A percentile compares a stretch with the other conserved stretches of the same genome.
phyloP scores from a whole-genome alignment of 352 stramenopile genomes.

The Pythium rishiriense region DNA sequence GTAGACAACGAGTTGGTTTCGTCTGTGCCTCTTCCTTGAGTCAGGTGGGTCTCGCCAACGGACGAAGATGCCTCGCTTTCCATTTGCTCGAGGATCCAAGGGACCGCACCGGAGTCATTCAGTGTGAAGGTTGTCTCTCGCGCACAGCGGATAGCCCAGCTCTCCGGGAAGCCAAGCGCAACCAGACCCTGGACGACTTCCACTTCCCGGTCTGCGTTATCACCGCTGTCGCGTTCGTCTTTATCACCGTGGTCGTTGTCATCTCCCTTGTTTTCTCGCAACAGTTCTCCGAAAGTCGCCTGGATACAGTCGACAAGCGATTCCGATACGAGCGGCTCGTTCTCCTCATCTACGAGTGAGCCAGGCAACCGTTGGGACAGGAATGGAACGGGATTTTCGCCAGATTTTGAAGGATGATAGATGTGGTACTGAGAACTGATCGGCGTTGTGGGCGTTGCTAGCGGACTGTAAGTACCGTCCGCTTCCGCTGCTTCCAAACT shows the following conservation, averaged over 20 bases:
- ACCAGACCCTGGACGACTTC: slow-evolving; percentile 78
- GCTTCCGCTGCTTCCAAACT: neutral
- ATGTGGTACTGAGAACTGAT: neutral
- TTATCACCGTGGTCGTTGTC: neutral
- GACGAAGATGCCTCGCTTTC: slow-evolving; percentile 48
- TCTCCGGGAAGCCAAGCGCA: slow-evolving; percentile 80
- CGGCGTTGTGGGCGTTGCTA: slow-evolving; percentile 5
- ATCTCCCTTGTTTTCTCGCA: neutral
- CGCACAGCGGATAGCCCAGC: slow-evolving; percentile 73
- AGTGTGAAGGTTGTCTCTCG: slow-evolving; percentile 40
- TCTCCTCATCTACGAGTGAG: neutral
- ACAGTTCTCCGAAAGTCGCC: neutral
- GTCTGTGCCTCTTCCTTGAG: neutral
- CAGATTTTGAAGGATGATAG: neutral
- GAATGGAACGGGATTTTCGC: too few relatives aligned
- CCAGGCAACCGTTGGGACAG: neutral
- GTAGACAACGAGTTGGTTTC: neutral
- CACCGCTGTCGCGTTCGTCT: neutral
- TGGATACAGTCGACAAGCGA: neutral
- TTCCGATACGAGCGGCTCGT: neutral
- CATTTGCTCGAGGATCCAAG: slow-evolving; percentile 92
- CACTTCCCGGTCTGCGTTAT: slow-evolving; percentile 22
- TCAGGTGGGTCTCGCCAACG: neutral
- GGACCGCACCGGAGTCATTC: slow-evolving; percentile 74
- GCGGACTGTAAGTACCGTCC: neutral